Base-by-base conservation (phyloP, 2,329 filamentous ascomycete species). In the Xylaria sp. region DNA sequence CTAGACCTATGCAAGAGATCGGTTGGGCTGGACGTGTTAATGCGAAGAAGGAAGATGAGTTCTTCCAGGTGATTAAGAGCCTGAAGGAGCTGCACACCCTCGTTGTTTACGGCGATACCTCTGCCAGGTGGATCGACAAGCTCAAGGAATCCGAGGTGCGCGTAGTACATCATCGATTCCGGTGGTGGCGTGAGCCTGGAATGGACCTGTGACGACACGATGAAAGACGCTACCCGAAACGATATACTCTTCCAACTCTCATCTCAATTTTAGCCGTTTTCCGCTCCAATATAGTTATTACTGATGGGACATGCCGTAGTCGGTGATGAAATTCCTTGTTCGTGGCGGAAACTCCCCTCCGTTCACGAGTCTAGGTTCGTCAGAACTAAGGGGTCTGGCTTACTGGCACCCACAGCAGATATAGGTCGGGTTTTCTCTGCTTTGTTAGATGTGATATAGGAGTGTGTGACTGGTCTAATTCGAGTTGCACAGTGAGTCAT, bases 121-220 rank as follows among this genome's bases (percentile, higher is more conserved):
- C 69, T 1, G 19, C 47, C 0, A 54, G 57, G 19, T 72, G 70
- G 71, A 60, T 37, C 5, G 57, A 59, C 9, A 57, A 41, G 47
- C 53, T 73, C 3, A 54, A 63, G n/a, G 43, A 47, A 17, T 47
- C 33, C 11, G 41, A 37, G 10, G n/a, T 64, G 21, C 53, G 65
- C 41, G 44, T 70, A 15, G 55, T 71, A 21, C 54, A 44, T 19
- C 37, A 65, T 44, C 61, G 46, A 37, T 67, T 59, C n/a, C 67
- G 65, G 27, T 72, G 71, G 70, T 72, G 71, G 71, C 51, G 60
- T 19, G 71, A 73, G 52, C 65, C 64, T 3, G 68, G 69, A 6
- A 44, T 64, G 52, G 61, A 63, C 17, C n/a, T 27, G 17, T 61
- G 38, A 48, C 17, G 38, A 17, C 9, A 33, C n/a, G 11, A 31